Base-by-base conservation (phyloP, 495 filamentous ascomycete species). In the Talaromyces thailandensis region DNA sequence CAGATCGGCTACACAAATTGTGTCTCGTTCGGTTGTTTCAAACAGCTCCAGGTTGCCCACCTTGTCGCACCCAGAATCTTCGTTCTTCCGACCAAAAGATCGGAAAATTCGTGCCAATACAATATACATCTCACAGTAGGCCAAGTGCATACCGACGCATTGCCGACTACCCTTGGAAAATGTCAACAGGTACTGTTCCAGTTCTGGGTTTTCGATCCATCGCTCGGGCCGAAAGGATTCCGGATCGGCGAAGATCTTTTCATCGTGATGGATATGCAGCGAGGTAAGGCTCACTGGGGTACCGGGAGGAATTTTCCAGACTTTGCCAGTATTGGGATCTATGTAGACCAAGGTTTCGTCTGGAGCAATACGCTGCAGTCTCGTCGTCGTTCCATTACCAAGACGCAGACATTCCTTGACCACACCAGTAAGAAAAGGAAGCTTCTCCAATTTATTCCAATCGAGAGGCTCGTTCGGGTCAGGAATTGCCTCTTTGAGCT, bases 101-200 rank as follows among this genome's bases (percentile, higher is more conserved):
- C 75, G 71, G 62, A 79, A 81, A 1, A 84, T 56, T 12, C 63
- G 73, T 50, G 76, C 73, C 1, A 84, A n/a, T 3, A 65, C 68
- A 26, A 79, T 68, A 57, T 77, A 75, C 50, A 83, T 67, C 62
- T 84, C 80, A 11, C 71, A 72, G 55, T 74, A 72, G 0, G 76
- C 81, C n/a, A 85, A 64, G 25, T 75, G 70, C 40, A 75, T 74
- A 0, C 74, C 74, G 1, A 77, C 56, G 62, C 75, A 76, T 23
- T 53, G 61, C 12, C 75, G 64, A 8, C 65, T 66, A 0, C 76
- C 76, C 8, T 63, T 64, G 0, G 67, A 64, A 60, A 77, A 78
- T 14, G 64, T 50, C 8, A 71, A 63, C n/a, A 76, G 58, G 55
- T 71, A 70, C 21, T 56, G 62, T 28, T 61, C 37, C 26, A 69